phyloP scores from a whole-genome alignment of 1,284 basidiomycete species.

The Ceratorhiza oryzae-sativae region DNA sequence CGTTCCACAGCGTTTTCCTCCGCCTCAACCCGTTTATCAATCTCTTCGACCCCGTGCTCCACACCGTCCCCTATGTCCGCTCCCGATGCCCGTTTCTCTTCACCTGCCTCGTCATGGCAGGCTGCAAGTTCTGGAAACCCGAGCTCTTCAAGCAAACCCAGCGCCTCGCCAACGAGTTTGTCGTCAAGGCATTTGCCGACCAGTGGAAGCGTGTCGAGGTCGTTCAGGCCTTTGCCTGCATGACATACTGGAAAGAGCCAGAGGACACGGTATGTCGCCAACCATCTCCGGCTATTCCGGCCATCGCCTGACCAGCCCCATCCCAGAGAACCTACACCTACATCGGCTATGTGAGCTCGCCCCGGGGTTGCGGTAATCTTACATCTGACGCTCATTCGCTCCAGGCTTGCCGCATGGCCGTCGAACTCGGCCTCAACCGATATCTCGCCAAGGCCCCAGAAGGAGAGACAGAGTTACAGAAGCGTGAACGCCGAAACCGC shows the following conservation, averaged over 20 bases:
- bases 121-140: conserved; percentile 82
- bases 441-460: conserved; percentile 61
- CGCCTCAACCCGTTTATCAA: conserved; percentile 86
- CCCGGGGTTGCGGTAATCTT: neutral
- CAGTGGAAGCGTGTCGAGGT: conserved; percentile 79
- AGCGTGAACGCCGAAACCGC: conserved; percentile 76
- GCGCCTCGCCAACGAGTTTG: conserved; percentile 72
- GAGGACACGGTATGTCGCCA: conserved; percentile 68
- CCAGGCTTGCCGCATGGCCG: conserved; percentile 84
- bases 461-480: conserved; percentile 67
- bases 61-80: conserved; percentile 76
- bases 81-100: conserved; percentile 78
- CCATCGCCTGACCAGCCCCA: neutral
- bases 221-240: conserved; percentile 81
- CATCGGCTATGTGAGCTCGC: conserved; percentile 72
- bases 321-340: conserved; percentile 79
- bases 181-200: conserved; percentile 74
- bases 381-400: conserved; percentile 27
- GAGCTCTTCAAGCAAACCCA: conserved; percentile 70
- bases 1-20: conserved; percentile 60
- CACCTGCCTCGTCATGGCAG: conserved; percentile 80
- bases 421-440: conserved; percentile 77
- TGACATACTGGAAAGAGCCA: conserved; percentile 87
- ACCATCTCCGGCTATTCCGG: conserved; percentile 5
- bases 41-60: conserved; percentile 78